These are phyloP conservation scores for Penicillium sumatraense DNA, from an alignment of 2,329 filamentous ascomycete species.

Conservation along the genomic window DNA sequence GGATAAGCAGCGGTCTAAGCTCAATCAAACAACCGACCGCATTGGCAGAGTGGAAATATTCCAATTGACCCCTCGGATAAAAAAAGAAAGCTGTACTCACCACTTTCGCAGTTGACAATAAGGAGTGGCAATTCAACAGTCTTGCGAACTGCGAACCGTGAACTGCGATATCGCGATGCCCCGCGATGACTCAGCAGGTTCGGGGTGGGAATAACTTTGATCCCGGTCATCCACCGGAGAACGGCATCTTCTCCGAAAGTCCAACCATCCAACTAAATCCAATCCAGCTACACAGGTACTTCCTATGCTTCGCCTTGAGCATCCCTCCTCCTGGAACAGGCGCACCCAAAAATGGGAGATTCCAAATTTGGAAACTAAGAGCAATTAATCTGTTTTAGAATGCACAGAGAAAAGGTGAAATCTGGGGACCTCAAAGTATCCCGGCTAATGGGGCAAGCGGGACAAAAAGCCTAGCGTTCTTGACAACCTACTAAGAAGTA, in stretches of 20 bases:
- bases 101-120: slow-evolving; percentile 22
- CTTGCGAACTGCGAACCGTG: too few relatives aligned
- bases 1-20: slow-evolving; percentile 4
- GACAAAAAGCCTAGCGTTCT: neutral
- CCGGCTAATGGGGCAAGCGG: neutral
- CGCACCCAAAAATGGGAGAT: too few relatives aligned
- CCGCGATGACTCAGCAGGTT: slow-evolving; percentile 14
- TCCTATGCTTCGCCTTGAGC: too few relatives aligned
- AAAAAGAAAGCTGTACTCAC: slow-evolving; percentile 23
- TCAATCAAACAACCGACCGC: slow-evolving; percentile 7
- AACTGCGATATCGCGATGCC: slow-evolving; percentile 37
- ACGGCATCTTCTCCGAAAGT: neutral
- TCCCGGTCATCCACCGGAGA: neutral
- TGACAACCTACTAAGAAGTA: neutral
- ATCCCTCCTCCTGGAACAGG: too few relatives aligned
- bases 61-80: neutral
- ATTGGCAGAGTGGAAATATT: neutral
- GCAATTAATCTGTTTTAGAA: too few relatives aligned
- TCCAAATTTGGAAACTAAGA: too few relatives aligned
- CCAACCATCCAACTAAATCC: too few relatives aligned
- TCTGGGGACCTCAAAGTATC: too few relatives aligned
- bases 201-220: slow-evolving; percentile 3
- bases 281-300: too few relatives aligned
- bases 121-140: slow-evolving; percentile 25
- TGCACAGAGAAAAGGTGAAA: neutral